Percentiles rank a stretch among this genome's conserved stretches.
Evolutionary conservation across 2,329 filamentous ascomycete species (phyloP).

Genomic region (Tolypocladium sp.): DNA sequence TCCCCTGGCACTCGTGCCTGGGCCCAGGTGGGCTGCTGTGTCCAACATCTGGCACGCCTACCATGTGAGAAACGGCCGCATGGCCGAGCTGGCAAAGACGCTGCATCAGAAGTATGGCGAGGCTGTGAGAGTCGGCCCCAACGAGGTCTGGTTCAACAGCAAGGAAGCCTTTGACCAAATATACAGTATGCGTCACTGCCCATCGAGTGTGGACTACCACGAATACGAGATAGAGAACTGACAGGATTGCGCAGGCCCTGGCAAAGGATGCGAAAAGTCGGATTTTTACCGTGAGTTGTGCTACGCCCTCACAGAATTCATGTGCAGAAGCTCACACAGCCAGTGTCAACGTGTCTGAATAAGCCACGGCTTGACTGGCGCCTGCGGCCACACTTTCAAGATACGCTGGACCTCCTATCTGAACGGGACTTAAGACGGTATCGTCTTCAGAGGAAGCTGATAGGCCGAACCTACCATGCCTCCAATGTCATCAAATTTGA

Average conservation of each 20-base stretch:
- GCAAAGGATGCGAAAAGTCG: conserved; percentile 39
- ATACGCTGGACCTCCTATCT: conserved; percentile 41
- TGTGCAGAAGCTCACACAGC: not conserved
- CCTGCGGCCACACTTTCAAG: conserved; percentile 23
- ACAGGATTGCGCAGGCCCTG: conserved; percentile 25
- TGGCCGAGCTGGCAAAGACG: conserved; percentile 28
- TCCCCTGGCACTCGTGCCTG: conserved; percentile 34
- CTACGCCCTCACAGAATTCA: not conserved
- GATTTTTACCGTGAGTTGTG: conserved; percentile 38
- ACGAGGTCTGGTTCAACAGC: conserved; percentile 44
- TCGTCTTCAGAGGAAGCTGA: conserved; percentile 36
- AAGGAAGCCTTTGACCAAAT: conserved; percentile 36
- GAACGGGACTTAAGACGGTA: conserved; percentile 38
- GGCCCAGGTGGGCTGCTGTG: conserved; percentile 35
- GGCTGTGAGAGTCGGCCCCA: conserved; percentile 41
- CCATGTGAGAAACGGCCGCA: conserved; percentile 33
- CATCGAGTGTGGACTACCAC: not conserved
- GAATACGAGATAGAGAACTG: not conserved
- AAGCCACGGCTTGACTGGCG: conserved; percentile 31
- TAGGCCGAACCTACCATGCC: conserved; percentile 37
- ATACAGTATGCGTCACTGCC: conserved; percentile 27
- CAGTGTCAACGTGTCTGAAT: conserved; percentile 36
- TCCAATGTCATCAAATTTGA: conserved; percentile 33
- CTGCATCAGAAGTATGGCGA: conserved; percentile 40
- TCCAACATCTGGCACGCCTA: conserved; percentile 39